Evolutionary conservation across 306 rosid species (phyloP).

Genomic region (Geum urbanum): DNA sequence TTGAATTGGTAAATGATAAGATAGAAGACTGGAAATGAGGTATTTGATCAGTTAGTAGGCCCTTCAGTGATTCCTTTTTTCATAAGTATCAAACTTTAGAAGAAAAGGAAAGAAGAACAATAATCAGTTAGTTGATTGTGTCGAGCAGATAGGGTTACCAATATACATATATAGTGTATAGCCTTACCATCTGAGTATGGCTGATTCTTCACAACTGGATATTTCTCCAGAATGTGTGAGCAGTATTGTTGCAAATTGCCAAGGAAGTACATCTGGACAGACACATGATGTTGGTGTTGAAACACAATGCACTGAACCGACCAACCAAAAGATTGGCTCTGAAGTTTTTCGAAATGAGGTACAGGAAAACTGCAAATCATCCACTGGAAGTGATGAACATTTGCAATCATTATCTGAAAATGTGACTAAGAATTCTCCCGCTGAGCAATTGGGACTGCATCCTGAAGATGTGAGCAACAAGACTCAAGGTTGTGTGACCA

Average conservation of each 20-base stretch:
- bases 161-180: constrained; percentile 22
- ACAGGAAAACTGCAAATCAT: constrained; percentile 22
- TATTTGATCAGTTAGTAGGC: neutral
- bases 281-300: constrained; percentile 31
- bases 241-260: constrained; percentile 31
- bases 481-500: constrained; percentile 24
- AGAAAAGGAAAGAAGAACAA: neutral
- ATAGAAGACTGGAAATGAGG: constrained; percentile 3
- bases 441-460: constrained; percentile 27
- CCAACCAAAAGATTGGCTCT: constrained; percentile 35
- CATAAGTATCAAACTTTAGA: constrained; percentile 4
- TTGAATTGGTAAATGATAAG: constrained; percentile 16
- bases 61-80: constrained; percentile 4
- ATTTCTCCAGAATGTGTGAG: constrained; percentile 28
- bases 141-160: constrained; percentile 9
- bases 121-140: neutral
- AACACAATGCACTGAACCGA: constrained; percentile 32
- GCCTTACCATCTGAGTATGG: constrained; percentile 29
- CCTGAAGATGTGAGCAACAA: constrained; percentile 20
- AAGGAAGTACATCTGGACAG: constrained; percentile 25
- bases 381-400: constrained; percentile 26
- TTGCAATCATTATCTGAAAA: constrained; percentile 24
- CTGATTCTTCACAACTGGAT: constrained; percentile 27
- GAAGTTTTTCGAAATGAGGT: constrained; percentile 33
- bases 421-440: constrained; percentile 31